phyloP scores from a whole-genome alignment of 2,329 filamentous ascomycete species.

The Arthroderma sp. region DNA sequence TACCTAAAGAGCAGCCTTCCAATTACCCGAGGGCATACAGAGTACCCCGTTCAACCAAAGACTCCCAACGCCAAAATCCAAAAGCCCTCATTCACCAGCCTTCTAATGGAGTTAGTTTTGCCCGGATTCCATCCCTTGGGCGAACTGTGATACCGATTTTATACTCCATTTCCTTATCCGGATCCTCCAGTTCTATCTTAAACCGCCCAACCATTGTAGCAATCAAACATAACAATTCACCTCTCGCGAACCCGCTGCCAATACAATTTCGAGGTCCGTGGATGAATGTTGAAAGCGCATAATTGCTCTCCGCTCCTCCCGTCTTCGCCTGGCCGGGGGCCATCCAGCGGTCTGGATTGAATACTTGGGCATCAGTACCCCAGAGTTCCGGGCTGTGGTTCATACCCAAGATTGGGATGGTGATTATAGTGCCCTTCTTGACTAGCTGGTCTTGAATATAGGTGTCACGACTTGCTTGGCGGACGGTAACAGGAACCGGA shows the following conservation, averaged over 20 bases:
- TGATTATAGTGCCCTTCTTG: slow-evolving; percentile 56
- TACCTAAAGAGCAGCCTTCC: no score
- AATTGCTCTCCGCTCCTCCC: slow-evolving; percentile 64
- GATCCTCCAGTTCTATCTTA: slow-evolving; percentile 51
- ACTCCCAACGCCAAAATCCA: background rate
- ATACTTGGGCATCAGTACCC: slow-evolving; percentile 61
- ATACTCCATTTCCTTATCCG: slow-evolving; percentile 47
- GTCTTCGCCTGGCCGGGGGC: slow-evolving; percentile 40
- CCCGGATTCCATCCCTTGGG: slow-evolving; percentile 58
- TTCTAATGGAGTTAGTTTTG: slow-evolving; percentile 53
- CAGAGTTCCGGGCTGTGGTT: slow-evolving; percentile 59
- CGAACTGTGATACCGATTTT: slow-evolving; percentile 58
- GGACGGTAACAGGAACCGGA: slow-evolving; percentile 58
- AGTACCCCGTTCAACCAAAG: background rate
- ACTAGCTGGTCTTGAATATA: slow-evolving; percentile 51
- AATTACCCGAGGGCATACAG: background rate
- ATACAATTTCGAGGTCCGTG: slow-evolving; percentile 82
- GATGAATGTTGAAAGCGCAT: slow-evolving; percentile 66
- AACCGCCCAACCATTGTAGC: slow-evolving; percentile 67
- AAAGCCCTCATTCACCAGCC: slow-evolving; percentile 41
- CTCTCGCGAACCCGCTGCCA: slow-evolving; percentile 64
- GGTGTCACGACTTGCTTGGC: slow-evolving; percentile 53
- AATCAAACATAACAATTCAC: slow-evolving; percentile 73
- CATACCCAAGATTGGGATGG: slow-evolving; percentile 52
- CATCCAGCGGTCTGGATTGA: slow-evolving; percentile 70